phyloP scores from a whole-genome alignment of 2,329 filamentous ascomycete species.

The Myriosclerotinia scirpicola region DNA sequence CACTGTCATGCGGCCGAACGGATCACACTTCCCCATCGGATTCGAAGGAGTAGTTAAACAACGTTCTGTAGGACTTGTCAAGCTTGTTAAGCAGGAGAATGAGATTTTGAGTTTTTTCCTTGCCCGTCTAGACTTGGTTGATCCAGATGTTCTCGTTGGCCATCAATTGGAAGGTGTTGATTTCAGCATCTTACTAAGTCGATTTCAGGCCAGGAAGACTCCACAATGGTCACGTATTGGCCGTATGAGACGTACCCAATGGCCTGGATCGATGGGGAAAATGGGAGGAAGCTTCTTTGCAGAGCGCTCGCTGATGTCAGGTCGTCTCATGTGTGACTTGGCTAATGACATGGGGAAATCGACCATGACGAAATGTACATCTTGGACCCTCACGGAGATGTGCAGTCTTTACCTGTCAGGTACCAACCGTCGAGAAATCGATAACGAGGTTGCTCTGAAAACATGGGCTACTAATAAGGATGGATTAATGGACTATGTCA shows the following conservation, averaged over 20 bases:
- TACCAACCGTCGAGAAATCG: slow-evolving; percentile 69
- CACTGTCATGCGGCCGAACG: slow-evolving; percentile 82
- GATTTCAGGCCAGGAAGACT: slow-evolving; percentile 85
- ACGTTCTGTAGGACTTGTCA: slow-evolving; percentile 74
- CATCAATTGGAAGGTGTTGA: slow-evolving; percentile 98
- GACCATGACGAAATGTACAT: slow-evolving; percentile 94
- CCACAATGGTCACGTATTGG: slow-evolving; percentile 94
- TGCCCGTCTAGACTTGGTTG: slow-evolving; percentile 80
- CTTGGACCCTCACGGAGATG: slow-evolving; percentile 98
- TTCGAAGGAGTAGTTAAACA: slow-evolving; percentile 75
- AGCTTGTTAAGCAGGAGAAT: slow-evolving; percentile 78
- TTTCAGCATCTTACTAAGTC: slow-evolving; percentile 84
- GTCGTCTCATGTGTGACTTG: slow-evolving; percentile 87
- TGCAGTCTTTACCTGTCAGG: slow-evolving; percentile 82
- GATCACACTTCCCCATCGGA: slow-evolving; percentile 74
- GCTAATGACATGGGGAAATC: slow-evolving; percentile 97
- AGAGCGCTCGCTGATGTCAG: slow-evolving; percentile 85
- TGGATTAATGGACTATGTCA: slow-evolving; percentile 89
- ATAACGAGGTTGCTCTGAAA: slow-evolving; percentile 83
- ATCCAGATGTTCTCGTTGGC: slow-evolving; percentile 91
- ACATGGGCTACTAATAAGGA: slow-evolving; percentile 82
- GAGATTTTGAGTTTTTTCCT: slow-evolving; percentile 87
- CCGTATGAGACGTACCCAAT: slow-evolving; percentile 76
- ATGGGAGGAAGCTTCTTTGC: slow-evolving; percentile 88
- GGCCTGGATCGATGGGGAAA: slow-evolving; percentile 85